Evolutionary conservation across 345 rosid genomes (phyloP).

Genomic region (Gossypium ekmanianum): DNA sequence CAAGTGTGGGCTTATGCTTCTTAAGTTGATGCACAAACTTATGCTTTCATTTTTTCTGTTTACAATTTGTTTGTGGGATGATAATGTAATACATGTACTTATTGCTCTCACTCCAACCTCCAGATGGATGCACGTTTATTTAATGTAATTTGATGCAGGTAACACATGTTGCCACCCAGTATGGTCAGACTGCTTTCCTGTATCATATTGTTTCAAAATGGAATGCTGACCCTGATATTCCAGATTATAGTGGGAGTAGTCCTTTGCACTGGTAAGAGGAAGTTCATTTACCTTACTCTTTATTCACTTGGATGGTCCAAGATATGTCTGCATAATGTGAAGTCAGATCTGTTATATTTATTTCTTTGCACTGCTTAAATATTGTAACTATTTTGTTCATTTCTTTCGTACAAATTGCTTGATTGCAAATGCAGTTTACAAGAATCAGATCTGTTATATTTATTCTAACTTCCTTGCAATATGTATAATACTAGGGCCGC

Average conservation of each 20-base stretch:
- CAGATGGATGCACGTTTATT: slow-evolving; percentile 26
- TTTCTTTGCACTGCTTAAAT: not conserved
- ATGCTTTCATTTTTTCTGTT: slow-evolving; percentile 6
- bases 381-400: not conserved
- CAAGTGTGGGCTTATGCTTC: not conserved
- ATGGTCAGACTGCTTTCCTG: slow-evolving; percentile 96
- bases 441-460: slow-evolving; percentile 11
- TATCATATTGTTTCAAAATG: slow-evolving; percentile 89
- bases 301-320: not conserved
- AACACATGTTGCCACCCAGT: slow-evolving; percentile 95
- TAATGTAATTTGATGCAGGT: slow-evolving; percentile 49
- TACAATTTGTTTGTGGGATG: not conserved
- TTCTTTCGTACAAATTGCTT: not conserved
- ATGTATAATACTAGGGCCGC: slow-evolving; percentile 85
- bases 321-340: not conserved
- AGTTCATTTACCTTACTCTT: not conserved
- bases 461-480: slow-evolving; percentile 23
- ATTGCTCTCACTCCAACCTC: slow-evolving; percentile 2
- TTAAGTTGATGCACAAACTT: not conserved
- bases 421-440: not conserved
- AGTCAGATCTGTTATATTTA: too few relatives aligned
- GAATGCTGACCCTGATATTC: slow-evolving; percentile 96
- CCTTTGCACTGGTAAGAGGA: slow-evolving; percentile 87
- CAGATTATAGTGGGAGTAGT: slow-evolving; percentile 94
- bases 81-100: not conserved